A percentile compares a stretch with the other conserved stretches of the same genome.
These are phyloP conservation scores for Leptographium flavum DNA, from an alignment of 2,329 filamentous ascomycete species.

Conservation along the genomic window DNA sequence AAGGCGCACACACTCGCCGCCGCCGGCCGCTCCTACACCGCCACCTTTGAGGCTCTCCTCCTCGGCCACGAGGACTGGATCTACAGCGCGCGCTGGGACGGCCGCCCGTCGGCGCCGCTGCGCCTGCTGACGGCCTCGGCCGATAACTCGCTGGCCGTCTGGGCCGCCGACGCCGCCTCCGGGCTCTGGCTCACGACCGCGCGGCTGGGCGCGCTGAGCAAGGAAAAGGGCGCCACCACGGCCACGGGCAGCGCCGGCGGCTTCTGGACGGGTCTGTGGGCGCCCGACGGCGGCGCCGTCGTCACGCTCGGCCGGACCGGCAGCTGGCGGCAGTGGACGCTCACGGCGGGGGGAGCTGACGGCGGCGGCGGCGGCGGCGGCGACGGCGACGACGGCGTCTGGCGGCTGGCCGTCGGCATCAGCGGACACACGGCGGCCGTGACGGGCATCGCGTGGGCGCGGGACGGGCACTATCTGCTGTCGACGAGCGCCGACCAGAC, in stretches of 20 bases:
- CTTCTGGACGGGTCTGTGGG: conserved; percentile 94
- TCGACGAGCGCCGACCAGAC: conserved; percentile 90
- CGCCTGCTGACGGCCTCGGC: conserved; percentile 82
- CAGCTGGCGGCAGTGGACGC: conserved; percentile 89
- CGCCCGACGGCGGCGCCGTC: conserved; percentile 57
- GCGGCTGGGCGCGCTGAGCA: conserved; percentile 82
- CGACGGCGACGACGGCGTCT: conserved; percentile 45
- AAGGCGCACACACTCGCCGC: conserved; percentile 62
- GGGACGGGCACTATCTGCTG: conserved; percentile 67
- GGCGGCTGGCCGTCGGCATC: conserved; percentile 64
- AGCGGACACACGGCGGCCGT: conserved; percentile 75
- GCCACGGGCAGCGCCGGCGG: conserved; percentile 92
- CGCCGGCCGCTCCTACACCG: conserved; percentile 46
- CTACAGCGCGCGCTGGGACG: conserved; percentile 69
- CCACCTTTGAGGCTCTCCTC: conserved; percentile 87
- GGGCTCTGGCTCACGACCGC: conserved; percentile 85
- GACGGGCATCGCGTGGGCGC: conserved; percentile 73
- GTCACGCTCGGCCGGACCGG: conserved; percentile 80
- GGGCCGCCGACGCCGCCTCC: conserved; percentile 71
- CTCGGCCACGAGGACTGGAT: conserved; percentile 98
- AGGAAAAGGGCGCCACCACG: conserved; percentile 89
- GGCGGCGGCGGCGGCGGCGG: no score
- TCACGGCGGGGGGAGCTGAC: no score
- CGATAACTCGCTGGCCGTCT: conserved; percentile 87
- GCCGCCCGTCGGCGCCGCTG: conserved; percentile 28